These are phyloP conservation scores for Salicornia ramosissima DNA, from an alignment of 148 eudicot species.

Conservation along the genomic window DNA sequence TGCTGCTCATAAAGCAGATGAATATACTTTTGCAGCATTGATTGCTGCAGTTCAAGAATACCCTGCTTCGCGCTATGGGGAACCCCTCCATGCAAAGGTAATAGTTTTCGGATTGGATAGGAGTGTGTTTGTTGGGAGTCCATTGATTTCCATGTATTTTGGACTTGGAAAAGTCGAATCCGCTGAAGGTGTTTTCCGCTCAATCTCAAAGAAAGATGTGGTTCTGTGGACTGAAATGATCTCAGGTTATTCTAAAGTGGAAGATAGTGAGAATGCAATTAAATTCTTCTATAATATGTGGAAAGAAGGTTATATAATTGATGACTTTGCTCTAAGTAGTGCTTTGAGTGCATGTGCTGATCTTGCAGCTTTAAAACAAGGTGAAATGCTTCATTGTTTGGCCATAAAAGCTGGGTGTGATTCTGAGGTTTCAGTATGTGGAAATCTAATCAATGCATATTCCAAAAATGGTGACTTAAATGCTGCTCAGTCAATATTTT, in stretches of 20 bases:
- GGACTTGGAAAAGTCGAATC: slow-evolving; percentile 41
- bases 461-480: slow-evolving; percentile 67
- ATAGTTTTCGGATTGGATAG: slow-evolving; percentile 43
- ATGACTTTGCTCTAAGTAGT: slow-evolving; percentile 60
- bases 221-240: slow-evolving; percentile 89
- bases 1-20: slow-evolving; percentile 53
- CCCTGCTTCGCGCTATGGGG: slow-evolving; percentile 46
- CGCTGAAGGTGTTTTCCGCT: slow-evolving; percentile 50
- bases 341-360: slow-evolving; percentile 81
- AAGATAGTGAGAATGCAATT: slow-evolving; percentile 56
- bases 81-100: slow-evolving; percentile 61
- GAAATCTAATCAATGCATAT: slow-evolving; percentile 76
- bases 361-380: slow-evolving; percentile 55
- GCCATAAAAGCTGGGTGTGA: slow-evolving; percentile 57
- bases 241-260: slow-evolving; percentile 49
- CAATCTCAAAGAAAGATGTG: slow-evolving; percentile 47
- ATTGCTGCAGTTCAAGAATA: slow-evolving; percentile 44
- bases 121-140: slow-evolving; percentile 61
- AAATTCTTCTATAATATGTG: slow-evolving; percentile 49
- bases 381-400: slow-evolving; percentile 64
- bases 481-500: slow-evolving; percentile 44
- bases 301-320: slow-evolving; percentile 51
- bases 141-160: slow-evolving; percentile 70
- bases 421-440: slow-evolving; percentile 53
- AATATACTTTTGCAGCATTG: slow-evolving; percentile 72